Evolutionary conservation across 2,329 filamentous ascomycete genomes (phyloP), one percentile per base, ranked within the genome.

Genomic region (Arthrobotrys megalospora): DNA sequence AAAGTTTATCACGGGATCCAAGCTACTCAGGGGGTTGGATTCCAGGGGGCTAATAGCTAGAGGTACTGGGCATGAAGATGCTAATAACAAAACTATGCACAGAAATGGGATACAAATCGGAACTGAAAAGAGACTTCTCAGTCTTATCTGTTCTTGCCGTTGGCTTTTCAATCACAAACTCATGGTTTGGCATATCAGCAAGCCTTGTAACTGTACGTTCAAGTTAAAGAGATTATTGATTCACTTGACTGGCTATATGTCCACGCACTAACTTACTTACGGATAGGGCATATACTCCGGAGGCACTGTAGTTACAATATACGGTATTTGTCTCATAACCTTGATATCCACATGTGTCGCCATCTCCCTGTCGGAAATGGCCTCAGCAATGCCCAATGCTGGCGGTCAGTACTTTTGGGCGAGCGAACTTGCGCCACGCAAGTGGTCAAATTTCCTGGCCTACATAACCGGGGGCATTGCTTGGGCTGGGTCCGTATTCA

Each of bases 401-500:
- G 86, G 86, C 21, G 86, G 86, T 50, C 86, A 87, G 85, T 88
- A 87, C 70, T 86, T 87, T 80, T 87, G 86, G 86, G 86, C 86
- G 45, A 86, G 86, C 6, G 85, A 85, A 0, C 84, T 87, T 28
- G 85, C 86, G 2, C 86, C 86, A 0, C 83, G 82, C 41, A 81
- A 80, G 48, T 83, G 83, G 48, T 85, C 84, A 11, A 84, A 83
- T 19, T 81, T 85, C 47, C 76, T 87, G 80, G 86, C 85, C 52
- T 87, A 86, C 79, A 81, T 84, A 21, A 86, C 86, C 0, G 86
- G 86, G 10, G 88, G 86, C 84, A 85, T 88, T 73, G 86, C 86
- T 1, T 89, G 87, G 85, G 86, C 87, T n/a, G 87, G 87, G 14
- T 85, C 85, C 21, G 85, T 89, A 67, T 89, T 88, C 79, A 88